phyloP scores from a whole-genome alignment of 257 asterid genomes.

The Solanum appendiculatum region DNA sequence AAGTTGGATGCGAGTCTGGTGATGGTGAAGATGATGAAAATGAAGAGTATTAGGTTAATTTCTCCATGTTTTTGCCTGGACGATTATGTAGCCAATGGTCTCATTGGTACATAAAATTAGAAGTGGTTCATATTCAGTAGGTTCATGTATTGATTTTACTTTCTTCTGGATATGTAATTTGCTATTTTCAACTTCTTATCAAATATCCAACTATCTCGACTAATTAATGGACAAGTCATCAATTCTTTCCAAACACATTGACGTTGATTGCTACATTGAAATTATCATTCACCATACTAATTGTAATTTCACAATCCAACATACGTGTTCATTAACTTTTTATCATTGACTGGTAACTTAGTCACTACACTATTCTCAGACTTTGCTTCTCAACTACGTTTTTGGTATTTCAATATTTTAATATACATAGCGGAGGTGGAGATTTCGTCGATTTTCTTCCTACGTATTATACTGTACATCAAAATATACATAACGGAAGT shows the following conservation, averaged over 20 bases:
- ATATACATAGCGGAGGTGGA: neutral
- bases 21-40: constrained; percentile 85
- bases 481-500: neutral
- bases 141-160: neutral
- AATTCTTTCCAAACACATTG: neutral
- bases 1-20: constrained; percentile 85
- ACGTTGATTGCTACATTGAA: neutral
- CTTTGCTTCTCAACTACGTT: neutral
- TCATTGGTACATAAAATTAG: neutral
- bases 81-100: constrained; percentile 7
- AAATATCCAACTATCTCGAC: neutral
- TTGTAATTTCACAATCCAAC: neutral
- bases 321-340: neutral
- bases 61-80: neutral
- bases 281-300: neutral
- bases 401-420: neutral
- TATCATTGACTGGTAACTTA: neutral
- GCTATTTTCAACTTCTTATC: neutral
- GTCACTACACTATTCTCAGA: neutral
- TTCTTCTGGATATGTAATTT: neutral
- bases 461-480: neutral
- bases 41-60: constrained; percentile 33
- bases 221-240: neutral
- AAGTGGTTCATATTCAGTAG: neutral
- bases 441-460: neutral